A percentile compares a stretch with the other conserved stretches of the same genome.
These are phyloP conservation scores for Ustulina deusta DNA, from an alignment of 2,329 filamentous ascomycete genomes.

Conservation along the genomic window DNA sequence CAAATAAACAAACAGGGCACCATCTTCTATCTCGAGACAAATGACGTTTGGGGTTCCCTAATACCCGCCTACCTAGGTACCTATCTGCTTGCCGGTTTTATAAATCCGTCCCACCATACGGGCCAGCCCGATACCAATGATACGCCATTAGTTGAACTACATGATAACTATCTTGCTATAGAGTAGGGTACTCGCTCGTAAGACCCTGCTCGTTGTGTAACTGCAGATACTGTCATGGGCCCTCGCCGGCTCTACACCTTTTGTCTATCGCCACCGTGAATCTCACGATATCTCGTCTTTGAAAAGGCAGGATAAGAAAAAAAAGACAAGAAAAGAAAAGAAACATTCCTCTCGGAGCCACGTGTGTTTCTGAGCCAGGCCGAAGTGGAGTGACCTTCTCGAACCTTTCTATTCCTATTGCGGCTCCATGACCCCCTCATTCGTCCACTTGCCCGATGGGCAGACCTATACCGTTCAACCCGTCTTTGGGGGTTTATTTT, in stretches of 20 bases:
- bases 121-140: conserved; percentile 1
- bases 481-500: conserved; percentile 91
- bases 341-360: too few species aligned
- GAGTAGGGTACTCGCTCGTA: background rate
- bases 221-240: background rate
- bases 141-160: conserved; percentile 14
- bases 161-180: background rate
- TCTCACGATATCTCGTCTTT: background rate
- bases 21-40: conserved; percentile 11
- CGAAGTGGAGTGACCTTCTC: conserved; percentile 1
- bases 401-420: background rate
- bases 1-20: conserved; percentile 17
- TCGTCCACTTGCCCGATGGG: conserved; percentile 85
- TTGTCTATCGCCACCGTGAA: background rate
- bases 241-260: background rate
- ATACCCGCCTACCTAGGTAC: background rate
- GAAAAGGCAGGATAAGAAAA: too few species aligned
- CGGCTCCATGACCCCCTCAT: conserved; percentile 51
- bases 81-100: conserved; percentile 33
- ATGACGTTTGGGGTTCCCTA: conserved; percentile 30
- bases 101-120: conserved; percentile 22
- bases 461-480: conserved; percentile 84
- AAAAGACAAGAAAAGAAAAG: background rate
- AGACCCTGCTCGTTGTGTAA: background rate
- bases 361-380: background rate